These are phyloP conservation scores for Quercus alba DNA, from an alignment of 306 rosid species.

Conservation along the genomic window DNA sequence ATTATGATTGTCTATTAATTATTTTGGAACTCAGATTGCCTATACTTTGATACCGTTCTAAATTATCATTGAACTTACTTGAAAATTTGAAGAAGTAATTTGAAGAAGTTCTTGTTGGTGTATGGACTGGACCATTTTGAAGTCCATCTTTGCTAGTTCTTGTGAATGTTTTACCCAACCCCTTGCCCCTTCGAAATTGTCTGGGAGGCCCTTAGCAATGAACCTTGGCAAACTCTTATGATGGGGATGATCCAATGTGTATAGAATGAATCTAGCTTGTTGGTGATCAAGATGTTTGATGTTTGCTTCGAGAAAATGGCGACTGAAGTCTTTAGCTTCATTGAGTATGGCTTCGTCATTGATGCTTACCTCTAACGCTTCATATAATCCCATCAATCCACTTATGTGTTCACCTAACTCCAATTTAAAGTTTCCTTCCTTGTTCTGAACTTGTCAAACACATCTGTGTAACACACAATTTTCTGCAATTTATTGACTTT, in stretches of 20 bases:
- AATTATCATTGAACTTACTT: conserved; percentile 20
- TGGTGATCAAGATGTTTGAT: background rate
- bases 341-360: conserved; percentile 29
- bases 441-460: conserved; percentile 24
- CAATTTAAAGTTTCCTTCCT: conserved; percentile 7
- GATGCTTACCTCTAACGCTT: conserved; percentile 33
- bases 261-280: conserved; percentile 10
- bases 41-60: too few species aligned
- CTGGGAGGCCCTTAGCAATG: conserved; percentile 31
- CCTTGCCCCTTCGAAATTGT: conserved; percentile 17
- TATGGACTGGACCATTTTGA: conserved; percentile 20
- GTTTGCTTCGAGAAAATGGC: background rate
- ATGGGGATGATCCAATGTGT: conserved; percentile 46
- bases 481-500: background rate
- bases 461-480: background rate
- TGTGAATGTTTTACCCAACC: conserved; percentile 37
- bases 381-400: conserved; percentile 30
- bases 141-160: conserved; percentile 45
- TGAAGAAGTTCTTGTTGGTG: conserved; percentile 48
- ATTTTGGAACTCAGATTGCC: too few species aligned
- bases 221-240: conserved; percentile 53
- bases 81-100: conserved; percentile 40
- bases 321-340: conserved; percentile 26
- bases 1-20: too few species aligned
- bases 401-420: conserved; percentile 7